Conservation (phyloP, 1,284 basidiomycete genomes). For the Rhodotorula sp. region DNA sequence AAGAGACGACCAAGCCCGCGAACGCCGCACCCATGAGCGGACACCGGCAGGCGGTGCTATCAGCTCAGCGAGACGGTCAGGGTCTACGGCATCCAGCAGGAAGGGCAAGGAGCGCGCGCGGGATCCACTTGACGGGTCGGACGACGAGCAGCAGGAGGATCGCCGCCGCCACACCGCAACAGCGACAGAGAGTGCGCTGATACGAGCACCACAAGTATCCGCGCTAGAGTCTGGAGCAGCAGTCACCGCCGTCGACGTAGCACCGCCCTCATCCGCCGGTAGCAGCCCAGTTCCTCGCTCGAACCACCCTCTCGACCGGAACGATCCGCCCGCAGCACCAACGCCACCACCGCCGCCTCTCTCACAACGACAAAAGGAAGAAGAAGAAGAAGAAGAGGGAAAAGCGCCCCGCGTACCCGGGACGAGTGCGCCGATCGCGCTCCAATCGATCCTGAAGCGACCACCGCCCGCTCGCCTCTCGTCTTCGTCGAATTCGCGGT, state of each 20-base stretch:
- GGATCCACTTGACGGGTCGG: background rate
- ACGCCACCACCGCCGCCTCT: background rate
- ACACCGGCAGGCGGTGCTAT: background rate
- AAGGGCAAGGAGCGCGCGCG: slow-evolving; percentile 11
- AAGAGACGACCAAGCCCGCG: background rate
- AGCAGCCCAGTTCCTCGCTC: no score
- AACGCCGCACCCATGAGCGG: background rate
- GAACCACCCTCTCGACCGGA: background rate
- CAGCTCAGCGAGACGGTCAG: no score
- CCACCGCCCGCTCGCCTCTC: background rate
- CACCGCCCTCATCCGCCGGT: no score
- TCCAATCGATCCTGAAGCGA: slow-evolving; percentile 14
- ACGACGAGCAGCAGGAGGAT: background rate
- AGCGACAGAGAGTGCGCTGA: no score
- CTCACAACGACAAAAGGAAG: background rate
- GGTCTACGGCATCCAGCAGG: no score
- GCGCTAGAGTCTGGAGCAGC: no score
- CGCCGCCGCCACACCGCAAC: background rate
- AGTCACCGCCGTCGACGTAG: no score
- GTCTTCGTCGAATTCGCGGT: background rate
- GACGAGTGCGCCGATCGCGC: background rate
- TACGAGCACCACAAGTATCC: no score
- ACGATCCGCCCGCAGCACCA: background rate
- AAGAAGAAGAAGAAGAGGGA: background rate
- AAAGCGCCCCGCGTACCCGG: background rate